Conservation (phyloP, 768 basidiomycete genomes). For the Saitozyma sp. region DNA sequence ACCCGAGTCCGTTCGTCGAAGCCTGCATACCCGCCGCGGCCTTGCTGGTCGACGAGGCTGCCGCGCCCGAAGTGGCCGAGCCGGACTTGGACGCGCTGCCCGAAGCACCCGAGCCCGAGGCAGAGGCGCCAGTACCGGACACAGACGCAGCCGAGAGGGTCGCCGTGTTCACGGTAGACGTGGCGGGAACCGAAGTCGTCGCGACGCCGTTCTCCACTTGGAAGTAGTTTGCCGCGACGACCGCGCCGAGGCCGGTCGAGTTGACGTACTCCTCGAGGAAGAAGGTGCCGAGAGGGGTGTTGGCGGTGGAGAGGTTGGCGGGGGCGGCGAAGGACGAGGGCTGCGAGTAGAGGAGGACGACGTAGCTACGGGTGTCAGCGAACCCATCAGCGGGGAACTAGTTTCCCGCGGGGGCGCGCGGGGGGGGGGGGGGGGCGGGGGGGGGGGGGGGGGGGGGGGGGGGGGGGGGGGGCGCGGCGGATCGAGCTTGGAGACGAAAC, state of each 20-base stretch:
- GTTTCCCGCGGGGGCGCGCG: too few relatives aligned
- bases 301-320: slow-evolving; percentile 59
- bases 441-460: neutral
- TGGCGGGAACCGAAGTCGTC: slow-evolving; percentile 58
- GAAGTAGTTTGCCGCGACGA: slow-evolving; percentile 73
- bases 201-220: slow-evolving; percentile 69
- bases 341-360: slow-evolving; percentile 66
- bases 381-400: neutral
- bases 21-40: slow-evolving; percentile 15
- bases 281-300: slow-evolving; percentile 61
- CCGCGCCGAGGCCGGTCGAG: slow-evolving; percentile 60
- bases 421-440: neutral
- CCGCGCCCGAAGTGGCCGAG: slow-evolving; percentile 15
- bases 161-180: slow-evolving; percentile 67
- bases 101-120: slow-evolving; percentile 16
- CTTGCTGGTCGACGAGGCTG: slow-evolving; percentile 13
- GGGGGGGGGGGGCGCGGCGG: neutral
- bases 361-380: slow-evolving; percentile 59
- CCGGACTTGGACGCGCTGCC: slow-evolving; percentile 16
- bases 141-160: slow-evolving; percentile 57
- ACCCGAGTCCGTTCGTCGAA: slow-evolving; percentile 17
- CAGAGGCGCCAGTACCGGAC: slow-evolving; percentile 20
- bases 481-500: too few relatives aligned
- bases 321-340: slow-evolving; percentile 66
- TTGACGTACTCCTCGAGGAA: slow-evolving; percentile 63